Evolutionary conservation across 1,284 basidiomycete genomes (phyloP), one percentile per base, ranked within the genome.

Genomic region (Malassezia nana): DNA sequence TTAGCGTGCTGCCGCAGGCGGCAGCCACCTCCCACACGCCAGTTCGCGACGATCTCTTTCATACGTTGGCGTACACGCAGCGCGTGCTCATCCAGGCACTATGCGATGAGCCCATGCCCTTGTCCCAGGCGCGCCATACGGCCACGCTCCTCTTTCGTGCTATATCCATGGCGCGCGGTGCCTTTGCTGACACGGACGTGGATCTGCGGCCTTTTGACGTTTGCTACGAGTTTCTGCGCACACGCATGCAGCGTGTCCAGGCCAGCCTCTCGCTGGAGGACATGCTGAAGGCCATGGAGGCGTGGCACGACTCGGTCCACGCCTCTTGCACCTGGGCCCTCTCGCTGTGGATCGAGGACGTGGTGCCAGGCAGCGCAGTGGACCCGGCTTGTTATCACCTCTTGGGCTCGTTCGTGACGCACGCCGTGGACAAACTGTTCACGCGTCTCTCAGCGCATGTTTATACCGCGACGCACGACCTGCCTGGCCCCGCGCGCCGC

Each of bases 341-440:
- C 20, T 51, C 54, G 18, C 4, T 51, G 26, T 56, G 39, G 26
- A 22, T 50, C 22, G 52, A 53, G 2, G 18, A 33, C 10, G 15
- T 20, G 12, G 39, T 22, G 9, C 39, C 22, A 6, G 42, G 22
- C 12, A 26, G 20, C 12, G 25, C 22, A 8, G 30, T 24, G n/a
- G 12, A 40, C 26, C 35, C 35, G 3, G 35, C 35, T 2, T 38
- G 35, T 38, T n/a, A 15, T 4, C 35, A 18, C 7, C 45, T 43
- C 16, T n/a, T 47, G 12, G 44, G 46, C 3, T 20, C 45, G 26
- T 54, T 48, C 30, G 31, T 25, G n/a, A 12, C 30, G 31, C 46
- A 31, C 16, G 33, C 45, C 16, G 29, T 20, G 2, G 40, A 48
- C 13, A 18, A 5, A 13, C 32, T 54, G 22, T 26, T 20, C 13